A percentile compares a stretch with the other conserved stretches of the same genome.
These are phyloP conservation scores for Phytophthora pseudosyringae DNA, from an alignment of 352 stramenopile species.

Conservation along the genomic window DNA sequence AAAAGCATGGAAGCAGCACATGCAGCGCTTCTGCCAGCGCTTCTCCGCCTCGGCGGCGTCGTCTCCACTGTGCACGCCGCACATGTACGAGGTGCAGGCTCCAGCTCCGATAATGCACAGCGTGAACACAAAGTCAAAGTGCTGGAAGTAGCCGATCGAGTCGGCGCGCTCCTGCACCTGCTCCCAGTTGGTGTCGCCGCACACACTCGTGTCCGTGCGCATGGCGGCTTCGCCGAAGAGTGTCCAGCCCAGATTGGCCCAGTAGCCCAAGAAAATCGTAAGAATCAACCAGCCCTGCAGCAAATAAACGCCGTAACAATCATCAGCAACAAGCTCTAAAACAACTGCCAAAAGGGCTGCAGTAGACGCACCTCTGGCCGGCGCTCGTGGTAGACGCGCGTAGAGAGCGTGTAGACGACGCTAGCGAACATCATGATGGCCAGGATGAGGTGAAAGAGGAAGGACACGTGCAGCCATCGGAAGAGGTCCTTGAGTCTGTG, in stretches of 20 bases:
- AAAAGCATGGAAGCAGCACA: conserved; percentile 64
- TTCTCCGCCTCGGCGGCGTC: conserved; percentile 61
- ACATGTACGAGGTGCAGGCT: conserved; percentile 69
- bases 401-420: conserved; percentile 57
- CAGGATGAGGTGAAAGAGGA: conserved; percentile 56
- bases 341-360: background rate
- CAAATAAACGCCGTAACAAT: background rate
- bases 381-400: conserved; percentile 60
- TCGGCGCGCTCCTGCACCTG: conserved; percentile 63
- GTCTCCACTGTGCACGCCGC: conserved; percentile 64
- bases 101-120: conserved; percentile 43
- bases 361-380: conserved; percentile 46
- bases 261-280: conserved; percentile 62
- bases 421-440: conserved; percentile 46
- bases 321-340: conserved; percentile 3
- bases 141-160: conserved; percentile 66
- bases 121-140: conserved; percentile 76
- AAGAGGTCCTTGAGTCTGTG: conserved; percentile 59
- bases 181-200: conserved; percentile 54
- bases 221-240: conserved; percentile 65
- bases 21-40: conserved; percentile 71
- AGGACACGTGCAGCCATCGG: conserved; percentile 57
- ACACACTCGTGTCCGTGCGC: conserved; percentile 56
- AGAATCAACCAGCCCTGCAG: conserved; percentile 60
- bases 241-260: conserved; percentile 58